Conservation (phyloP, 1,139 yeast species). For the Magnusiomyces fungicola region DNA sequence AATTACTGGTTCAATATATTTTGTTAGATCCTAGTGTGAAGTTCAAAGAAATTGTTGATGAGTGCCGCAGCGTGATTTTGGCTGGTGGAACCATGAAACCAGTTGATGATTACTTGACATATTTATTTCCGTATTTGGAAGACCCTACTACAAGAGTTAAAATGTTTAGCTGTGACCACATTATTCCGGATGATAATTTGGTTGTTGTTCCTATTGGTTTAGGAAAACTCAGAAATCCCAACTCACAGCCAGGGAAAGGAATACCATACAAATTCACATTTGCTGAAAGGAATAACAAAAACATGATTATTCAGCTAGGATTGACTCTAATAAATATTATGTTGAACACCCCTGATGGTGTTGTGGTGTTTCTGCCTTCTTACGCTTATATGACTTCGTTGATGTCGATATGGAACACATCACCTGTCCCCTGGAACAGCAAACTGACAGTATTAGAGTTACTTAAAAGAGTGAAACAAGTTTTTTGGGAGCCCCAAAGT, state of each 20-base stretch:
- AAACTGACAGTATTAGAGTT: slow-evolving; percentile 1
- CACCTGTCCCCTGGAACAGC: slow-evolving; percentile 1
- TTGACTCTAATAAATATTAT: slow-evolving; percentile 39
- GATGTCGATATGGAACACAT: slow-evolving; percentile 44
- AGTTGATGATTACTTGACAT: slow-evolving; percentile 54
- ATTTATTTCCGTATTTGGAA: slow-evolving; percentile 54
- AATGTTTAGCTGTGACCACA: slow-evolving; percentile 73
- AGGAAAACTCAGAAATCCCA: slow-evolving; percentile 17
- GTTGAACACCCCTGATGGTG: slow-evolving; percentile 57
- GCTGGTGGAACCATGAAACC: slow-evolving; percentile 99
- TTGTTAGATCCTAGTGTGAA: slow-evolving; percentile 72
- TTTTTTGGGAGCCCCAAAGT: slow-evolving; percentile 51
- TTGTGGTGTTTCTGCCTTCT: slow-evolving; percentile 80
- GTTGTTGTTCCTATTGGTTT: slow-evolving; percentile 48
- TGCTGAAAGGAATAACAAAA: slow-evolving; percentile 45
- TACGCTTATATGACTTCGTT: slow-evolving; percentile 59
- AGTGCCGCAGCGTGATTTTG: slow-evolving; percentile 62
- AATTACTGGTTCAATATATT: slow-evolving; percentile 50
- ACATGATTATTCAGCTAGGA: slow-evolving; percentile 50
- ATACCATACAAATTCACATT: slow-evolving; percentile 58
- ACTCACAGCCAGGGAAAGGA: slow-evolving; percentile 17
- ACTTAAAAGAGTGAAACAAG: slow-evolving; percentile 21
- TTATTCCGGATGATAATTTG: slow-evolving; percentile 66
- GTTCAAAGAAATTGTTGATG: slow-evolving; percentile 58
- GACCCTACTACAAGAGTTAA: slow-evolving; percentile 35